phyloP scores from a whole-genome alignment of 2,329 filamentous ascomycete species.

The Ramularia collo-cygni region DNA sequence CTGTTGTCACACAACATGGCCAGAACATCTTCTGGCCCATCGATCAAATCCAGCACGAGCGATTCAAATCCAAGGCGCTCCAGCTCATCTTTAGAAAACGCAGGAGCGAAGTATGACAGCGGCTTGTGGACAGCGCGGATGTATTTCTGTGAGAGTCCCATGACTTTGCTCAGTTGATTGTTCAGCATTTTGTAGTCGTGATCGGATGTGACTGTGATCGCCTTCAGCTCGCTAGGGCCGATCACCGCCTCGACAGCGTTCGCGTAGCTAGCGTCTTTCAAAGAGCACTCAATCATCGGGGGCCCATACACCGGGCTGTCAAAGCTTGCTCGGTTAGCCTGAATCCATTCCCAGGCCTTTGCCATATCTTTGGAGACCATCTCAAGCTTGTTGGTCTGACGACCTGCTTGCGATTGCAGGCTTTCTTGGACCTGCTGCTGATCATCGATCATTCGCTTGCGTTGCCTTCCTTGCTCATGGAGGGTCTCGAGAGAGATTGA shows the following conservation, averaged over 20 bases:
- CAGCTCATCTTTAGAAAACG: conserved; percentile 52
- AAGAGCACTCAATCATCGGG: conserved; percentile 69
- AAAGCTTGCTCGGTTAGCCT: conserved; percentile 62
- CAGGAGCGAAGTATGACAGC: conserved; percentile 50
- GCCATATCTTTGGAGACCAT: conserved; percentile 57
- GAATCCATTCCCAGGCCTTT: conserved; percentile 74
- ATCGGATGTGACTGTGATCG: conserved; percentile 68
- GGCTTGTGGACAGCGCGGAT: conserved; percentile 57
- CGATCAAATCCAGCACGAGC: conserved; percentile 70
- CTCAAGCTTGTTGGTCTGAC: conserved; percentile 61
- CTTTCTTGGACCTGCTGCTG: conserved; percentile 46
- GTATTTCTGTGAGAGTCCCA: conserved; percentile 63
- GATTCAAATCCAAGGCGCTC: conserved; percentile 61
- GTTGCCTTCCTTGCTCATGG: conserved; percentile 30
- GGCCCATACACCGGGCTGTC: conserved; percentile 73
- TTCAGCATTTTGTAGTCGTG: conserved; percentile 70
- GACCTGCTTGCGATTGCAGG: conserved; percentile 68
- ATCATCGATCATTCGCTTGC: conserved; percentile 33
- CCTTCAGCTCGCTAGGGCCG: conserved; percentile 45
- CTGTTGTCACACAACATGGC: conserved; percentile 78
- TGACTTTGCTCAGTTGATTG: conserved; percentile 53
- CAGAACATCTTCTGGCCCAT: conserved; percentile 75
- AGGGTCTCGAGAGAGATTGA: conserved; percentile 30
- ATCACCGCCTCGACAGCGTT: conserved; percentile 55
- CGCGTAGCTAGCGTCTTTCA: conserved; percentile 65